phyloP scores from a whole-genome alignment of 176 grass and related monocot genomes.

The Secale cereale region DNA sequence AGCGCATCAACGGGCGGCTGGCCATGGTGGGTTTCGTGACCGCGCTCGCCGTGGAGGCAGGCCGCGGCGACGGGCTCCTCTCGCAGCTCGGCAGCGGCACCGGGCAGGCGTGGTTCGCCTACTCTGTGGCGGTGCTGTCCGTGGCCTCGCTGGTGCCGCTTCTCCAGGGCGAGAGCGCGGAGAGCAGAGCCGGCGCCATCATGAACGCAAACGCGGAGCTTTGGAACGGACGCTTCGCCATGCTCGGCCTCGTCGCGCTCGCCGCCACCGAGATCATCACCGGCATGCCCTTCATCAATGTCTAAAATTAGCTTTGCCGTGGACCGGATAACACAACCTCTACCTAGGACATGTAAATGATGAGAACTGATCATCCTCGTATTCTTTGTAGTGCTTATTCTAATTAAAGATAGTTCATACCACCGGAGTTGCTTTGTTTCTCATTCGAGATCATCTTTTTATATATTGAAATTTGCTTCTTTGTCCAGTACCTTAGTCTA shows the following conservation, averaged over 20 bases:
- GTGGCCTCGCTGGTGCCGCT: constrained; percentile 57
- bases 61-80: constrained; percentile 28
- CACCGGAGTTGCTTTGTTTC: no score
- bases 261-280: constrained; percentile 65
- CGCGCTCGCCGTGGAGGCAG: constrained; percentile 44
- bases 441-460: no score
- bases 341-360: no score
- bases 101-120: constrained; percentile 40
- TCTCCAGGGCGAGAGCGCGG: constrained; percentile 36
- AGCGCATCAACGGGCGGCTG: constrained; percentile 56
- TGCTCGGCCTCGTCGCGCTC: constrained; percentile 70
- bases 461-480: no score
- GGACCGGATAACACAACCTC: no score
- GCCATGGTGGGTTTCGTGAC: constrained; percentile 65
- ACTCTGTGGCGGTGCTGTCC: constrained; percentile 31
- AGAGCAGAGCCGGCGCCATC: constrained; percentile 14
- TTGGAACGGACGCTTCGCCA: constrained; percentile 74
- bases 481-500: no score
- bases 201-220: constrained; percentile 64
- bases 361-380: no score
- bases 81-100: constrained; percentile 26
- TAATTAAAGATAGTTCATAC: no score
- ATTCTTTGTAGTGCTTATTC: no score
- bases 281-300: constrained; percentile 51
- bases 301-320: background rate